phyloP scores from a whole-genome alignment of 192 early-diverging fungal species.

The Coemansia sp. region DNA sequence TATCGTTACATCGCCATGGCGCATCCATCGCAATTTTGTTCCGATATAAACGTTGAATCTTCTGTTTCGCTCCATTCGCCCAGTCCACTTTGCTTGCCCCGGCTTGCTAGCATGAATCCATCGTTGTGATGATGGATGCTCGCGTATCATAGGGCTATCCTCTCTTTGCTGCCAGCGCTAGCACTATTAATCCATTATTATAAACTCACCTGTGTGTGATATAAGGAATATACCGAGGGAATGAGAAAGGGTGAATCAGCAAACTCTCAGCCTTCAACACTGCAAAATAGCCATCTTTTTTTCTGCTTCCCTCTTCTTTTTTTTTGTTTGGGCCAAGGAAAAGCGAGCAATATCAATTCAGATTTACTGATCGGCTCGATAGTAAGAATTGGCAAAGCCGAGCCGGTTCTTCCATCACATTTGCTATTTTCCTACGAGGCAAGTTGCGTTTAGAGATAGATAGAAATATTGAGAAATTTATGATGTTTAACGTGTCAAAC shows the following conservation, averaged over 20 bases:
- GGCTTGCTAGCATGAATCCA: background rate
- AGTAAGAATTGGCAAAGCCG: no score
- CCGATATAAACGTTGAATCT: background rate
- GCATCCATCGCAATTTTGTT: background rate
- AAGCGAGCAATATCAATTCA: no score
- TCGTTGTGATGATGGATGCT: slow-evolving; percentile 9
- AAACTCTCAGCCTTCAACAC: background rate
- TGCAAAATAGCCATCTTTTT: slow-evolving; percentile 1
- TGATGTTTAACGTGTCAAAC: background rate
- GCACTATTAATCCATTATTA: background rate
- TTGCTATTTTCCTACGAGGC: no score
- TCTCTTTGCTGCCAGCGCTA: background rate
- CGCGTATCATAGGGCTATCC: background rate
- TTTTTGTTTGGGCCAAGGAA: no score
- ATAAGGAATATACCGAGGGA: slow-evolving; percentile 33
- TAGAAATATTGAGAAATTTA: no score
- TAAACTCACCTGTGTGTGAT: slow-evolving; percentile 37
- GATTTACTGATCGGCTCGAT: no score
- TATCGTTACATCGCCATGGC: background rate
- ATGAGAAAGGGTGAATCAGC: slow-evolving; percentile 29
- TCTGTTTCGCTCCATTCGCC: background rate
- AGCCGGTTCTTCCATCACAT: no score
- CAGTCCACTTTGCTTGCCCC: background rate
- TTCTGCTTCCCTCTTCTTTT: background rate
- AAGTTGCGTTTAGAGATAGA: no score